phyloP scores from a whole-genome alignment of 2,329 filamentous ascomycete species.

The Parasarocladium wereldwijsianum region DNA sequence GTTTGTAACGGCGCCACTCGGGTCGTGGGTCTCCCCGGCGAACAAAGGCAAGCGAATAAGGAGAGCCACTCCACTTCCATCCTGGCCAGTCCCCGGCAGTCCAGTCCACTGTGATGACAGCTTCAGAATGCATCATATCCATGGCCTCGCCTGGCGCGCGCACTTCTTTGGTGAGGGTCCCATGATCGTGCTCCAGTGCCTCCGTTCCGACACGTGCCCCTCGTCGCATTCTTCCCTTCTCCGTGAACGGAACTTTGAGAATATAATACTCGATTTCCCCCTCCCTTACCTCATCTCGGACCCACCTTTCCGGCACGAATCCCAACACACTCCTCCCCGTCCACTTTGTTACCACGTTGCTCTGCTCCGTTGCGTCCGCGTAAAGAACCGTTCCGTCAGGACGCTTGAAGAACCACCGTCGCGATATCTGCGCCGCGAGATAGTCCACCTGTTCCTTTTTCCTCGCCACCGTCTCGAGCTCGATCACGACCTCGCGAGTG shows the following conservation, averaged over 20 bases:
- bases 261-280: conserved; percentile 28
- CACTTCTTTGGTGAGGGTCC: too few relatives aligned
- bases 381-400: conserved; percentile 16
- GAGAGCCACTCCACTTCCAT: too few relatives aligned
- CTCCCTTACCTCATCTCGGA: conserved; percentile 24
- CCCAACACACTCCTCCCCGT: conserved; percentile 27
- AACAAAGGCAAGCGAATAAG: too few relatives aligned
- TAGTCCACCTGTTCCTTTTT: conserved; percentile 28
- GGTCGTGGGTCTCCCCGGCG: too few relatives aligned
- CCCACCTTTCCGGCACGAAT: conserved; percentile 22
- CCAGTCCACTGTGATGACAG: too few relatives aligned
- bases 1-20: too few relatives aligned
- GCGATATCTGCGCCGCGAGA: conserved; percentile 22
- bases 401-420: conserved; percentile 20
- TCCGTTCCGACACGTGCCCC: too few relatives aligned
- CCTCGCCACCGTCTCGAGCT: conserved; percentile 31
- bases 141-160: too few relatives aligned
- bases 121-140: too few relatives aligned
- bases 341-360: conserved; percentile 19
- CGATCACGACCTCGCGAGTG: conserved; percentile 24
- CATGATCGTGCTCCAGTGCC: too few relatives aligned
- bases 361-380: conserved; percentile 11
- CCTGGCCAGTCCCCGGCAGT: too few relatives aligned
- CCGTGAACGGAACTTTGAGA: conserved; percentile 23
- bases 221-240: too few relatives aligned